Evolutionary conservation across 2,329 filamentous ascomycete genomes (phyloP).

Genomic region (Trichophyton verrucosum): DNA sequence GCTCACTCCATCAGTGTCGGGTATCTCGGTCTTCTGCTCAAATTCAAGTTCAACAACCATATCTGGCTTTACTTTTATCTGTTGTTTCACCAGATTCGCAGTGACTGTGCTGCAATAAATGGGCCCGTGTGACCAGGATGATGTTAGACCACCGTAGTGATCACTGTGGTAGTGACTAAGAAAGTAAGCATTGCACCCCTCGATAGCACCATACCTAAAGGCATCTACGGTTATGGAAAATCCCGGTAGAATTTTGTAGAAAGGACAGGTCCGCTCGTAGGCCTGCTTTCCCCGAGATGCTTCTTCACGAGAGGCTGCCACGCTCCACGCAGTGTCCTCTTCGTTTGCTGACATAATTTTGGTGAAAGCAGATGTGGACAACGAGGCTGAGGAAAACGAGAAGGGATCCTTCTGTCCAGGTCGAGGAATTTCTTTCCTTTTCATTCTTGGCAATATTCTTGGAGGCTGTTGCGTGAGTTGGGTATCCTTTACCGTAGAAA

Average conservation of each 20-base stretch:
- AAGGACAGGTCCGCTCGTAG: slow-evolving; percentile 83
- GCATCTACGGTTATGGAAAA: slow-evolving; percentile 91
- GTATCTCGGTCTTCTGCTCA: slow-evolving; percentile 65
- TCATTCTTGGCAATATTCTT: slow-evolving; percentile 43
- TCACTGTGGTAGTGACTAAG: slow-evolving; percentile 97
- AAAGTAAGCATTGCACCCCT: slow-evolving; percentile 89
- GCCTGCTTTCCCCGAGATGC: slow-evolving; percentile 72
- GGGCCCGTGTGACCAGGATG: slow-evolving; percentile 80
- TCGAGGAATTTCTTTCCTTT: slow-evolving; percentile 56
- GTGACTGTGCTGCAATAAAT: slow-evolving; percentile 96
- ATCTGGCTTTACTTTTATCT: slow-evolving; percentile 72
- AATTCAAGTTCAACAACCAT: slow-evolving; percentile 81
- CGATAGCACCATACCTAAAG: slow-evolving; percentile 85
- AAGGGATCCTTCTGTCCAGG: slow-evolving; percentile 76
- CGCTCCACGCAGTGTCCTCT: slow-evolving; percentile 81
- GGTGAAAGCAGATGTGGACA: slow-evolving; percentile 62
- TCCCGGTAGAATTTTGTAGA: slow-evolving; percentile 95
- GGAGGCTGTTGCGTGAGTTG: slow-evolving; percentile 17
- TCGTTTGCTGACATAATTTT: slow-evolving; percentile 87
- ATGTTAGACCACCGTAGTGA: slow-evolving; percentile 84
- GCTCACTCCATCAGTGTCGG: slow-evolving; percentile 65
- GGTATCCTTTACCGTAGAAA: slow-evolving; percentile 1
- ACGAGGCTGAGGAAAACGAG: slow-evolving; percentile 32
- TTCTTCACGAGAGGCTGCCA: slow-evolving; percentile 66
- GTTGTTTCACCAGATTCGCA: slow-evolving; percentile 73